phyloP scores from a whole-genome alignment of 2,329 filamentous ascomycete species.

The Penicillium sp. region DNA sequence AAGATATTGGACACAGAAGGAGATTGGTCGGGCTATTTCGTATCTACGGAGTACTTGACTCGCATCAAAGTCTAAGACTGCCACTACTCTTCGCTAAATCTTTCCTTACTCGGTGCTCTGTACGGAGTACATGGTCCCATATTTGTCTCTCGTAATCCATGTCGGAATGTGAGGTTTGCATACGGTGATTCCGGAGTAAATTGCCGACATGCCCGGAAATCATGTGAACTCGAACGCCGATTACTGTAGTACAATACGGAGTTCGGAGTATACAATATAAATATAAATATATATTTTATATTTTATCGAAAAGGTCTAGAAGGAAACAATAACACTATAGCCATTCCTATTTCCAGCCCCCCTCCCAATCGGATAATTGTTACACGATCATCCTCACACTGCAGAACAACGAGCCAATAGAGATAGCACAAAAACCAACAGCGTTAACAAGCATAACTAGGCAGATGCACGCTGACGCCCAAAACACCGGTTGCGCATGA shows the following conservation, averaged over 20 bases:
- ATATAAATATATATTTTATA: neutral
- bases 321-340: neutral
- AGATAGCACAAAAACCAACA: conserved; percentile 13
- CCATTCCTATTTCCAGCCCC: neutral
- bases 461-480: neutral
- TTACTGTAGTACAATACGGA: neutral
- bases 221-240: neutral
- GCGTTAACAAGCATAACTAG: conserved; percentile 12
- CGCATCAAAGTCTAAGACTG: neutral
- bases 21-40: neutral
- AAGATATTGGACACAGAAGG: neutral
- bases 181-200: neutral
- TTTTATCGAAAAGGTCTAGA: neutral
- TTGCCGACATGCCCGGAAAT: neutral
- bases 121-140: neutral
- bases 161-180: neutral
- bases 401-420: conserved; percentile 4
- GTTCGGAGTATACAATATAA: no score
- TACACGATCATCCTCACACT: neutral
- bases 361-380: neutral
- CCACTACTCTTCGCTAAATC: neutral
- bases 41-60: neutral
- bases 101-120: neutral
- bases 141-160: neutral
- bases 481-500: conserved; percentile 3